Evolutionary conservation across 192 early-diverging fungal species (phyloP).

Genomic region (Entomortierella parvispora): DNA sequence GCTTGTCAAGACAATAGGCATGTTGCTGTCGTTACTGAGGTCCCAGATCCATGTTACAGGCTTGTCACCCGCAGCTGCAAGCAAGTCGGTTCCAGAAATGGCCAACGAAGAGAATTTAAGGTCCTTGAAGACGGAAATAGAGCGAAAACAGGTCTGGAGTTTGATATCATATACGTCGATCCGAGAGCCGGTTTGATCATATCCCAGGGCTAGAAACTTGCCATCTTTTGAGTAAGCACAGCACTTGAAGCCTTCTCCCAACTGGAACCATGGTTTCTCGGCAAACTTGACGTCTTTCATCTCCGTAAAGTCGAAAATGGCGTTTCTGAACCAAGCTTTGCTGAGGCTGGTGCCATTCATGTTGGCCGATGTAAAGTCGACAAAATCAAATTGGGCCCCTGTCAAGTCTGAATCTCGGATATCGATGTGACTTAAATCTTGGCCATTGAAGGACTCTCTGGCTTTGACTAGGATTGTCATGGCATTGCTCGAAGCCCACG

Average conservation of each 20-base stretch:
- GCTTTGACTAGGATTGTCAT: neutral
- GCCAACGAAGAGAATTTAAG: too few species aligned
- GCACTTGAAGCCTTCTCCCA: neutral
- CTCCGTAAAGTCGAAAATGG: neutral
- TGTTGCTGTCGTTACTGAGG: too few species aligned
- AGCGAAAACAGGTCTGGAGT: too few species aligned
- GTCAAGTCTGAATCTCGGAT: neutral
- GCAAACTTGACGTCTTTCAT: neutral
- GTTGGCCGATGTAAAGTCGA: neutral
- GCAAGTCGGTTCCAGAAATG: too few species aligned
- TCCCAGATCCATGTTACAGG: too few species aligned
- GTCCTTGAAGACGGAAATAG: too few species aligned
- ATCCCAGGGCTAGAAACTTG: neutral
- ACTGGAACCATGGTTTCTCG: neutral
- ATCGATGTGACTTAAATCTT: neutral
- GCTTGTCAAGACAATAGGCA: too few species aligned
- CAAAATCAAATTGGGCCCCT: neutral
- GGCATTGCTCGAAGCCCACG: neutral
- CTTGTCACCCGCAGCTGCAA: too few species aligned
- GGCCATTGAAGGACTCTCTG: neutral
- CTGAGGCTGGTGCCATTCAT: neutral
- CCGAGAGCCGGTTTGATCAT: neutral
- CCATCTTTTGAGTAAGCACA: conserved; percentile 1
- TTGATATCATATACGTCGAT: conserved; percentile 11
- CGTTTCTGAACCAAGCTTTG: neutral